phyloP scores from a whole-genome alignment of 495 filamentous ascomycete genomes.

The Thozetella sp. region DNA sequence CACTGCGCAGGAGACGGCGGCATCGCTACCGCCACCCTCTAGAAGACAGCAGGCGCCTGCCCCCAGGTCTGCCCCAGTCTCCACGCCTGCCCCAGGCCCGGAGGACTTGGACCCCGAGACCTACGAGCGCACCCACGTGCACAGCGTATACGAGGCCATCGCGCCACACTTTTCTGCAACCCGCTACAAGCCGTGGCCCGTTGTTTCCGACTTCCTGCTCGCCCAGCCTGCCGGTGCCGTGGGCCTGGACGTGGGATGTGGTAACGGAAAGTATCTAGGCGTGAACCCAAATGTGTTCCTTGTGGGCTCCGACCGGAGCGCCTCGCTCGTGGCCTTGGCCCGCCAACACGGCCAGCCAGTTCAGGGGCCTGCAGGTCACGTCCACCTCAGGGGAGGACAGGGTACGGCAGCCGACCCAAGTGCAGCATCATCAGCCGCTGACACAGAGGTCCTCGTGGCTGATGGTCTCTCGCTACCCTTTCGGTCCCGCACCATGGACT shows the following conservation, averaged over 20 bases:
- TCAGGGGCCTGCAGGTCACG: slow-evolving; percentile 1
- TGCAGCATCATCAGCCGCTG: slow-evolving; percentile 11
- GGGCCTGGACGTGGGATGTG: slow-evolving; percentile 90
- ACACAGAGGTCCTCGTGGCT: slow-evolving; percentile 61
- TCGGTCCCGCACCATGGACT: slow-evolving; percentile 75
- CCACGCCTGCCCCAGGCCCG: background rate
- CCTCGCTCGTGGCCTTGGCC: slow-evolving; percentile 76
- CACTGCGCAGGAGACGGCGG: background rate
- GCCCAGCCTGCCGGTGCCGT: slow-evolving; percentile 71
- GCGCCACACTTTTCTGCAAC: slow-evolving; percentile 94
- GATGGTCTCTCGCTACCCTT: slow-evolving; percentile 72
- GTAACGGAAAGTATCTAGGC: slow-evolving; percentile 92
- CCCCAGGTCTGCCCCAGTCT: background rate
- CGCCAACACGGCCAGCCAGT: slow-evolving; percentile 58
- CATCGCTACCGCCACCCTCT: background rate
- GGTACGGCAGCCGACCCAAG: slow-evolving; percentile 4
- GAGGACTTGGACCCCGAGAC: slow-evolving; percentile 30
- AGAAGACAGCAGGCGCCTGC: background rate
- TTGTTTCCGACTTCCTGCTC: slow-evolving; percentile 79
- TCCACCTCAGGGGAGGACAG: slow-evolving; percentile 1
- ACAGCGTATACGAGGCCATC: slow-evolving; percentile 92
- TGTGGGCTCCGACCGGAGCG: slow-evolving; percentile 84
- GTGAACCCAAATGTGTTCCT: slow-evolving; percentile 82
- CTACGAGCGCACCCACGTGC: slow-evolving; percentile 88
- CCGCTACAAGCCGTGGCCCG: slow-evolving; percentile 97